Evolutionary conservation across 495 filamentous ascomycete genomes (phyloP).

Genomic region (Hypoxylon trugodes): DNA sequence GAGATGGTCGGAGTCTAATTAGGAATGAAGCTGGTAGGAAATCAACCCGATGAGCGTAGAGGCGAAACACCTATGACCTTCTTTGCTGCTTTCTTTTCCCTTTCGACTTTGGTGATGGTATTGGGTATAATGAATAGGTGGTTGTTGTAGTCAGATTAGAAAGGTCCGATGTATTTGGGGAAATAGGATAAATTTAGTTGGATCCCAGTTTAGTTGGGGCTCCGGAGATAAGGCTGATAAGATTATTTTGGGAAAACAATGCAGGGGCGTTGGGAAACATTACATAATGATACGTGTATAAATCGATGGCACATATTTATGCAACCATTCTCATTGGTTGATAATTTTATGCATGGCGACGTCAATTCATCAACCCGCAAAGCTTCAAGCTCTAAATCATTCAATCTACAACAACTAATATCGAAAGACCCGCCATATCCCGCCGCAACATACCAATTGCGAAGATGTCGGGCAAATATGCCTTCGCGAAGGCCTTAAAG

Average conservation of each 20-base stretch:
- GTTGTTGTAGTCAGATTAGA: conserved; percentile 21
- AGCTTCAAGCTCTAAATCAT: neutral
- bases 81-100: neutral
- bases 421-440: conserved; percentile 6
- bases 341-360: too few relatives aligned
- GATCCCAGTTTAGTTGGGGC: conserved; percentile 27
- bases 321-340: too few relatives aligned
- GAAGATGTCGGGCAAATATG: conserved; percentile 91
- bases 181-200: conserved; percentile 35
- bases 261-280: neutral
- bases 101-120: neutral
- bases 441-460: conserved; percentile 24
- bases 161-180: conserved; percentile 12
- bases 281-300: neutral
- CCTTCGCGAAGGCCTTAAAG: conserved; percentile 85
- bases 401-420: conserved; percentile 9
- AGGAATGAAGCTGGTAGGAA: neutral
- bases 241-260: neutral
- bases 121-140: neutral
- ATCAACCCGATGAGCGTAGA: neutral
- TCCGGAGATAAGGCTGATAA: conserved; percentile 30
- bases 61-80: conserved; percentile 14
- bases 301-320: conserved; percentile 10
- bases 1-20: conserved; percentile 8
- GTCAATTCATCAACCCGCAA: conserved; percentile 20